Base-by-base conservation (phyloP, 768 basidiomycete species). In the Dendrothele bispora region DNA sequence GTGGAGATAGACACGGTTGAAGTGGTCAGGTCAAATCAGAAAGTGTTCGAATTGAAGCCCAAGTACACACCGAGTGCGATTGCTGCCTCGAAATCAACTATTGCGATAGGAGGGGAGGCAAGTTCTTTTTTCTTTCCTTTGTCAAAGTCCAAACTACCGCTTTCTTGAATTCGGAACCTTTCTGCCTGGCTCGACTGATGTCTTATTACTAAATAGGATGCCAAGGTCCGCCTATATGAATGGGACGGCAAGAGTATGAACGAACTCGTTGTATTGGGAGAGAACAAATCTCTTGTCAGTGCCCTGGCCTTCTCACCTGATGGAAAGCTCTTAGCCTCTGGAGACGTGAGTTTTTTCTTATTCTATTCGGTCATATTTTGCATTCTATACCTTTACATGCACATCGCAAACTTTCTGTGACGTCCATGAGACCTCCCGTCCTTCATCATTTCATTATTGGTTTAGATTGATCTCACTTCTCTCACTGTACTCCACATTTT, bases 261-360 rank as follows among this genome's bases (percentile, higher is more conserved):
- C 39, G 83, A 86, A 60, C 63, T 60, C 24, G 77, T 65, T 0
- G 70, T 79, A 2, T 69, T 89, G 7, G 83, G 86, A 52, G 83
- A 81, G 26, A 87, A 88, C 62, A 79, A 78, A 54, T 88, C 84
- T 12, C 69, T 79, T 6, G 71, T 98, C 17, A 84, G 84, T 34
- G 82, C 83, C 1, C 63, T 98, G 5, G 80, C 88, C 0, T 88
- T 97, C 67, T 89, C 91, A 0, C 80, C 84, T 0, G 84, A 95
- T 62, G 89, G 88, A 0, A 71, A 68, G 18, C 67, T 83, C 29
- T 73, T 98, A 10, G 91, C 88, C 44, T 77, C 85, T 5, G 95
- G 95, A 39, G 93, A 98, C 67, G 93, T 95, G 56, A 66, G 89
- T 77, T n/a, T 21, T 27, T 35, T n/a, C n/a, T n/a, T n/a, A n/a